These are phyloP conservation scores for Cutaneotrichosporon daszewskae DNA, from an alignment of 1,284 basidiomycete genomes.

Conservation along the genomic window DNA sequence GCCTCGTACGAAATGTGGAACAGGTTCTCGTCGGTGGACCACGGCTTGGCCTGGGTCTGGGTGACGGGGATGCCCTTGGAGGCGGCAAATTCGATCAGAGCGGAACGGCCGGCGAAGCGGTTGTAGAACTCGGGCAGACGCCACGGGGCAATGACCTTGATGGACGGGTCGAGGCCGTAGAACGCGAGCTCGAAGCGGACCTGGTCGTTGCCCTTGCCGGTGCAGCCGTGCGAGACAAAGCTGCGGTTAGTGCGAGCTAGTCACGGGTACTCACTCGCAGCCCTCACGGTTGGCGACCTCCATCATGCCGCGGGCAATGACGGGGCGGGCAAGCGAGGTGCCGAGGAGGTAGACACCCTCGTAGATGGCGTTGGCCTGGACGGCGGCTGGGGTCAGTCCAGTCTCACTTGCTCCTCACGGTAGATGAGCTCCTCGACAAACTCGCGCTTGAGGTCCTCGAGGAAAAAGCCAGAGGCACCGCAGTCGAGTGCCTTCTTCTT, in stretches of 20 bases:
- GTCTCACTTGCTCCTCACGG: slow-evolving; percentile 45
- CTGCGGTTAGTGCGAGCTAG: slow-evolving; percentile 47
- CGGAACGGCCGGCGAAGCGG: slow-evolving; percentile 91
- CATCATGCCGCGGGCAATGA: slow-evolving; percentile 99
- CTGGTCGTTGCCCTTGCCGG: slow-evolving; percentile 99
- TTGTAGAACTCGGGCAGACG: slow-evolving; percentile 95
- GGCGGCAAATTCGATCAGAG: slow-evolving; percentile 83
- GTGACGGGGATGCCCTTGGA: slow-evolving; percentile 86
- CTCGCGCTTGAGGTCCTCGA: slow-evolving; percentile 92
- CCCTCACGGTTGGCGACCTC: slow-evolving; percentile 81
- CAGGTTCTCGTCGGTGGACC: slow-evolving; percentile 99
- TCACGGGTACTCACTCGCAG: slow-evolving; percentile 65
- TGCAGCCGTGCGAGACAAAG: slow-evolving; percentile 97
- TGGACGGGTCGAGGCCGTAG: slow-evolving; percentile 95
- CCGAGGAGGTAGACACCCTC: slow-evolving; percentile 98
- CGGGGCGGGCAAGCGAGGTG: slow-evolving; percentile 93
- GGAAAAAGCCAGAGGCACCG: slow-evolving; percentile 92
- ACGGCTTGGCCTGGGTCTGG: slow-evolving; percentile 95
- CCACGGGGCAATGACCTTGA: slow-evolving; percentile 99
- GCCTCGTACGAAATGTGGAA: slow-evolving; percentile 99
- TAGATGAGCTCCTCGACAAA: slow-evolving; percentile 97
- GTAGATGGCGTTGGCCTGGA: slow-evolving; percentile 99
- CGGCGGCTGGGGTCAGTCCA: slow-evolving; percentile 55
- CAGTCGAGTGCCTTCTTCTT: slow-evolving; percentile 84
- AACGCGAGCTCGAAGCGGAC: slow-evolving; percentile 99